Conservation (phyloP, 2,329 filamentous ascomycete species). For the Phyllosticta citrichinensis region DNA sequence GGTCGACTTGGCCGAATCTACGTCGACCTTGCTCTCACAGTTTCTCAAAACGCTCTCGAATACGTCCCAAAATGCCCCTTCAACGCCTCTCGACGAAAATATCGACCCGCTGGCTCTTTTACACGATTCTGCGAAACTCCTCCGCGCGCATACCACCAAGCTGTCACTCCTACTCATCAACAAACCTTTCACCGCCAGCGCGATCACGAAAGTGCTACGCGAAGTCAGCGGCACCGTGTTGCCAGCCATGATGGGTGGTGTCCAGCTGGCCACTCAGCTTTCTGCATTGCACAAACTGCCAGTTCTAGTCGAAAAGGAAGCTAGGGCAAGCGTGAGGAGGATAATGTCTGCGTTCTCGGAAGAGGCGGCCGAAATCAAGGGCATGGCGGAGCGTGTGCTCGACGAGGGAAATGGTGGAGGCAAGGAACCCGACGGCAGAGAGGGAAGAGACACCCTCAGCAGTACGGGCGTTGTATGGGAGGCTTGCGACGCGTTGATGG, state of each 20-base stretch:
- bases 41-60: constrained; percentile 22
- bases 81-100: constrained; percentile 2
- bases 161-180: constrained; percentile 79
- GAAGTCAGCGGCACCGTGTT: constrained; percentile 66
- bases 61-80: constrained; percentile 8
- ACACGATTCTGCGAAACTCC: constrained; percentile 59
- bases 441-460: constrained; percentile 35
- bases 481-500: constrained; percentile 63
- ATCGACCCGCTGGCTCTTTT: constrained; percentile 53
- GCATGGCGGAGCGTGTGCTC: constrained; percentile 17
- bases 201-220: constrained; percentile 58
- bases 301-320: constrained; percentile 49
- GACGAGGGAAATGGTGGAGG: neutral
- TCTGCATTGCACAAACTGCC: constrained; percentile 31
- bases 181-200: constrained; percentile 73
- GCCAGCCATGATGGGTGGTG: constrained; percentile 61
- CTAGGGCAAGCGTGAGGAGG: constrained; percentile 48
- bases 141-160: constrained; percentile 78
- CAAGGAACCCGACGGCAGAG: neutral
- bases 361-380: constrained; percentile 35
- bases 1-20: constrained; percentile 25
- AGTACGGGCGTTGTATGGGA: constrained; percentile 75
- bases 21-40: constrained; percentile 25
- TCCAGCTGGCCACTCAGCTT: constrained; percentile 19
- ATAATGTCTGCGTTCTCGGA: constrained; percentile 53